A percentile compares a stretch with the other conserved stretches of the same genome.
These are phyloP conservation scores for Hippophae tibetana DNA, from an alignment of 306 rosid genomes.

Conservation along the genomic window DNA sequence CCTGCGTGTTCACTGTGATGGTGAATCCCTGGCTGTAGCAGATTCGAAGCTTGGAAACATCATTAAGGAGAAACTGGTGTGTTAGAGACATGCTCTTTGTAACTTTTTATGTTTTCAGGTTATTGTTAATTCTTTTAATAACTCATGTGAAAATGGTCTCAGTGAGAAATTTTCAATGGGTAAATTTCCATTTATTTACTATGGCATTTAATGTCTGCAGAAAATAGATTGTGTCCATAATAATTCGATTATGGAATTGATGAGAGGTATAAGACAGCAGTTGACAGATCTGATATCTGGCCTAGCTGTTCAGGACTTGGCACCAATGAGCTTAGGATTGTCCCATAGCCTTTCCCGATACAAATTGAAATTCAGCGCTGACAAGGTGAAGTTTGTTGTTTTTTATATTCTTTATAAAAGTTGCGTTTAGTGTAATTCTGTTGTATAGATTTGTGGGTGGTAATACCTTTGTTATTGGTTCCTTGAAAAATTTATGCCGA, in stretches of 20 bases:
- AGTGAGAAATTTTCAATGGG: background rate
- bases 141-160: background rate
- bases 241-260: conserved; percentile 78
- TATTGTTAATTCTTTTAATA: background rate
- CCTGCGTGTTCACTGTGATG: conserved; percentile 63
- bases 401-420: background rate
- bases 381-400: conserved; percentile 47
- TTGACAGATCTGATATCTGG: conserved; percentile 72
- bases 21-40: conserved; percentile 72
- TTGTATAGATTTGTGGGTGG: no score
- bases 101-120: background rate
- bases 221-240: conserved; percentile 80
- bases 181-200: background rate
- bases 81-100: background rate
- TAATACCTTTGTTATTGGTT: no score
- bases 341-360: conserved; percentile 90
- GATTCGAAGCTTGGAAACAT: conserved; percentile 84
- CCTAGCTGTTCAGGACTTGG: conserved; percentile 77
- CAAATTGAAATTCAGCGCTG: conserved; percentile 90
- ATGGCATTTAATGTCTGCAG: conserved; percentile 31
- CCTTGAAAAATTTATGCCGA: no score
- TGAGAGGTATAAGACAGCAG: conserved; percentile 82
- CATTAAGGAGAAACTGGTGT: conserved; percentile 82
- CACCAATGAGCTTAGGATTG: conserved; percentile 94
- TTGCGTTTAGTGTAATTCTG: no score